A percentile compares a stretch with the other conserved stretches of the same genome.
phyloP scores from a whole-genome alignment of 257 asterid species.

The Catharanthus roseus region DNA sequence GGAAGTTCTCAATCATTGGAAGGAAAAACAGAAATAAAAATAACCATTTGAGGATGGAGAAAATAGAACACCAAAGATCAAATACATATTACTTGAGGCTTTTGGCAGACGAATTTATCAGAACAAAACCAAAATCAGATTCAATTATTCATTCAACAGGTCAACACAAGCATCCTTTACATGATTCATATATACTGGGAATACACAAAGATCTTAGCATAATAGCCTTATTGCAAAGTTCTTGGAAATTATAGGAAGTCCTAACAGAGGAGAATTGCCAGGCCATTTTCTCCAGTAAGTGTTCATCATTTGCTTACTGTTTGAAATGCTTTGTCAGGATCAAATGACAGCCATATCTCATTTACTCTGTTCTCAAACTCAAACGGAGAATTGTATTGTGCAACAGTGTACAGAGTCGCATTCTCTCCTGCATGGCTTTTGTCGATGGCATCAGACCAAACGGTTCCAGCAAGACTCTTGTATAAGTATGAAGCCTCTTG shows the following conservation, averaged over 20 bases:
- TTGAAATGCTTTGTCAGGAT: slow-evolving; percentile 20
- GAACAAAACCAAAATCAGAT: too few relatives aligned
- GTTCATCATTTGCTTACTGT: background rate
- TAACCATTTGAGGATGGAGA: too few relatives aligned
- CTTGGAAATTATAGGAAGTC: too few relatives aligned
- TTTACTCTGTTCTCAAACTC: slow-evolving; percentile 66
- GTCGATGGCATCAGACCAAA: slow-evolving; percentile 52
- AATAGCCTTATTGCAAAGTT: background rate
- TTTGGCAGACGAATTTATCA: too few relatives aligned
- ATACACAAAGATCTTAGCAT: background rate
- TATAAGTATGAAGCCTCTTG: slow-evolving; percentile 59
- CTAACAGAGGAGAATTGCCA: background rate
- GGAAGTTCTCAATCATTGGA: too few relatives aligned
- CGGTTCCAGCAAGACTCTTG: slow-evolving; percentile 49
- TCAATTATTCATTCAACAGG: background rate
- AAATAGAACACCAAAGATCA: too few relatives aligned
- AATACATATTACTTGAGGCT: too few relatives aligned
- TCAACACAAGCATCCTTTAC: background rate
- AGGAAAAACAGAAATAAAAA: too few relatives aligned
- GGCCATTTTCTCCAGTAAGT: too few relatives aligned
- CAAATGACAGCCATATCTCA: slow-evolving; percentile 71
- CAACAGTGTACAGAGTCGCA: slow-evolving; percentile 47
- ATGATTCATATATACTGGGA: background rate
- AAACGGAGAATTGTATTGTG: slow-evolving; percentile 80
- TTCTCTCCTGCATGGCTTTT: slow-evolving; percentile 38